These are phyloP conservation scores for Penicillium manginii DNA, from an alignment of 495 filamentous ascomycete species.

Conservation along the genomic window DNA sequence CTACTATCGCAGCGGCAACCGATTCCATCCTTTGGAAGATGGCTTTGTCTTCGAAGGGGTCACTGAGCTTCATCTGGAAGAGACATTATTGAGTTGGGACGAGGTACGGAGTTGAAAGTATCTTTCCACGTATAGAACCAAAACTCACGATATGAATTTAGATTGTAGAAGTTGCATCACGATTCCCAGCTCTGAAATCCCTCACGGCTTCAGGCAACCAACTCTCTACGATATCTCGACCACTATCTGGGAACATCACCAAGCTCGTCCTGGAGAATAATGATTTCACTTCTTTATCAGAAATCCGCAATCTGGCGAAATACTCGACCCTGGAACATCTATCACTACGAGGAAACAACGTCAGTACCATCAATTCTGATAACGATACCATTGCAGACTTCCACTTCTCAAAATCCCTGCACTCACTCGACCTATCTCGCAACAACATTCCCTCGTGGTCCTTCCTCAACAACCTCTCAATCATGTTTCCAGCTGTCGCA, in stretches of 20 bases:
- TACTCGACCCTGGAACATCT: constrained; percentile 61
- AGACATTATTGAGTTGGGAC: constrained; percentile 73
- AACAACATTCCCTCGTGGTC: constrained; percentile 73
- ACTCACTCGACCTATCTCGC: constrained; percentile 78
- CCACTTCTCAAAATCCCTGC: constrained; percentile 47
- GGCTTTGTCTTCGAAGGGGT: constrained; percentile 57
- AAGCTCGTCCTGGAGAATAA: constrained; percentile 78
- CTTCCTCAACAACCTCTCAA: constrained; percentile 67
- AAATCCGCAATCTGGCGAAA: constrained; percentile 58
- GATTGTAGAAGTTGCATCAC: constrained; percentile 41
- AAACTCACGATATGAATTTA: constrained; percentile 23
- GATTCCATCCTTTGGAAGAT: constrained; percentile 60
- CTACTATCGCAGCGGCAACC: constrained; percentile 68
- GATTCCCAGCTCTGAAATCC: constrained; percentile 63
- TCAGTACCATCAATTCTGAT: constrained; percentile 32
- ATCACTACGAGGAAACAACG: constrained; percentile 50
- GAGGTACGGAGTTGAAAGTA: constrained; percentile 52
- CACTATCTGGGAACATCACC: constrained; percentile 52
- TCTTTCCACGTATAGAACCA: not conserved
- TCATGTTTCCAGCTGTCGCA: constrained; percentile 65
- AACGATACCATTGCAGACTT: constrained; percentile 28
- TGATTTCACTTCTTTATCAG: constrained; percentile 61
- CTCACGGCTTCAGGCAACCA: constrained; percentile 63
- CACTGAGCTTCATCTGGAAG: constrained; percentile 70
- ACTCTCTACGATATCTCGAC: constrained; percentile 36